A percentile compares a stretch with the other conserved stretches of the same genome.
Evolutionary conservation across 2,329 filamentous ascomycete genomes (phyloP).

Genomic region (Phialophora expanda): DNA sequence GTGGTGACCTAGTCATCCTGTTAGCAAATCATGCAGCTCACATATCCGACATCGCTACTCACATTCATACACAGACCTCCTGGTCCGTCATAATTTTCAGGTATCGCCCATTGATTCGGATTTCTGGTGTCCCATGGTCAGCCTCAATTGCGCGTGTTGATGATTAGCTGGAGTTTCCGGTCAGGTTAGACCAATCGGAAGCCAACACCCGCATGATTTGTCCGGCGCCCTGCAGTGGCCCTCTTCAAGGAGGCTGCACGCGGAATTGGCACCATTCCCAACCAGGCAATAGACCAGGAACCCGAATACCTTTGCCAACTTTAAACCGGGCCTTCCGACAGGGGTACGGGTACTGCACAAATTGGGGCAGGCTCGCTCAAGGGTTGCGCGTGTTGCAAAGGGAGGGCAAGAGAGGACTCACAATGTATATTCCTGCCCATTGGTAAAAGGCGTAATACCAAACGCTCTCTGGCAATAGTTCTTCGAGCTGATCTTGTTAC

Average conservation of each 20-base stretch:
- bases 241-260: constrained; percentile 3
- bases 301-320: constrained; percentile 15
- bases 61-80: constrained; percentile 61
- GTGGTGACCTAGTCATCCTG: constrained; percentile 51
- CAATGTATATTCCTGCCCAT: constrained; percentile 55
- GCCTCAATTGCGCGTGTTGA: constrained; percentile 1
- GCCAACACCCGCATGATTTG: constrained; percentile 1
- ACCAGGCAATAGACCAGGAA: constrained; percentile 24
- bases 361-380: background rate
- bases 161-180: constrained; percentile 21
- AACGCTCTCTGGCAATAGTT: constrained; percentile 53
- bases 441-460: constrained; percentile 54
- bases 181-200: constrained; percentile 4
- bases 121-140: constrained; percentile 52
- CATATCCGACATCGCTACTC: constrained; percentile 42
- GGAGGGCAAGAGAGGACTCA: constrained; percentile 44
- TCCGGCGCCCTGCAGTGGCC: background rate
- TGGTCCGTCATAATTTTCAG: constrained; percentile 40
- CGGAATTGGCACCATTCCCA: constrained; percentile 4
- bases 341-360: constrained; percentile 25
- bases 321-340: constrained; percentile 19
- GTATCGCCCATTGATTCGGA: constrained; percentile 62
- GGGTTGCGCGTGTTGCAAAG: background rate
- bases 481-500: constrained; percentile 47
- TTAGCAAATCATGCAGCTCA: constrained; percentile 4